Evolutionary conservation across 208 protist species (phyloP), one percentile per base, ranked within the genome.

Genomic region (Acanthamoeba royreba): DNA sequence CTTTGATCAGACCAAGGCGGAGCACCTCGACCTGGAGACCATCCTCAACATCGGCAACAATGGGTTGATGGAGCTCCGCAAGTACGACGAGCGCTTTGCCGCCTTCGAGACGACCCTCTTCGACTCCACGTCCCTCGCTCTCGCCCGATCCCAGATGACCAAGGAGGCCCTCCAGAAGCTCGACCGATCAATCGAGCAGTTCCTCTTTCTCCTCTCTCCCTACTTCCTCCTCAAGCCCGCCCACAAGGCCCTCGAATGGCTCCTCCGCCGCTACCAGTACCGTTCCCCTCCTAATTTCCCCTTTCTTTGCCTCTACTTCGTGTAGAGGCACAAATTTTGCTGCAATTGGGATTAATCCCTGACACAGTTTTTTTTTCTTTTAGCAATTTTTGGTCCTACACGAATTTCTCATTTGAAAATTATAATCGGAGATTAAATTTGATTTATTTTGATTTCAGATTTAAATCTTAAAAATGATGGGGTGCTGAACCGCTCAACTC

Each of bases 201-300:
- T 96, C 61, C 53, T 96, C 13, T 46, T 53, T 31, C 35, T 92
- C 31, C 49, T 96, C 5, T 94, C 92, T 38, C 93, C 95, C 22
- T 93, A 94, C 35, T 92, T 96, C 25, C 58, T 96, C n/a, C 69
- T 94, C 40, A 95, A 92, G 45, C 40, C 94, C 40, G 58, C 91
- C 17, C 94, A 95, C 31, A 96, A 95, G 63, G 79, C 86, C 28
- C 40, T 96, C 40, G 95, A 96, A 74, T 96, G 94, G 91, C 93
- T 96, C 4, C 42, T 96, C 8, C 92, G 95, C 61, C 88, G 92
- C 31, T 96, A 72, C 77, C 74, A 49, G 85, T 91, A 47, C 33
- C 17, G 40, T n/a, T 43, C 31, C 42, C 81, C 8, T 13, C 17
- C 52, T 89, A 22, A 22, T 35, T 31, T 1, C 35, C n/a, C 28